Percentiles rank a stretch among this genome's conserved stretches.
phyloP scores from a whole-genome alignment of 257 asterid genomes.

The Fraxinus pennsylvanica region DNA sequence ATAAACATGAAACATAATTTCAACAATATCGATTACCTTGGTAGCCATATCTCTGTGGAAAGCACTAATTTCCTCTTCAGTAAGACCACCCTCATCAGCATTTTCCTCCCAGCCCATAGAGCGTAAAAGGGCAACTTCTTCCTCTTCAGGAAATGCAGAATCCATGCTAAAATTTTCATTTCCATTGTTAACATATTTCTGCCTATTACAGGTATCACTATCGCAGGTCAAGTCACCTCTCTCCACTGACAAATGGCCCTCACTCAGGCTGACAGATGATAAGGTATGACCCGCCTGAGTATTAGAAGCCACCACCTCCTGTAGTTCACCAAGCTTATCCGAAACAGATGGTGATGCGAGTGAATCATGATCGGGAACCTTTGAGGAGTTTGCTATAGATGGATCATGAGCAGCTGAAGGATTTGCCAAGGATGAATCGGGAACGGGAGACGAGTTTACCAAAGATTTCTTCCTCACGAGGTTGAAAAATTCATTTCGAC shows the following conservation, averaged over 20 bases:
- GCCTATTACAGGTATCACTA: slow-evolving; percentile 27
- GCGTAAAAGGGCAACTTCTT: slow-evolving; percentile 83
- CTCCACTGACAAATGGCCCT: slow-evolving; percentile 26
- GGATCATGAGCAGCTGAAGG: slow-evolving; percentile 31
- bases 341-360: slow-evolving; percentile 36
- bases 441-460: slow-evolving; percentile 27
- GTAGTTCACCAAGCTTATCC: slow-evolving; percentile 40
- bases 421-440: slow-evolving; percentile 1
- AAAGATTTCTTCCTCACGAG: slow-evolving; percentile 73
- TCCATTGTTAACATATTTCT: slow-evolving; percentile 38
- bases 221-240: slow-evolving; percentile 31
- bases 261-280: slow-evolving; percentile 33
- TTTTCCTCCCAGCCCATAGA: slow-evolving; percentile 95
- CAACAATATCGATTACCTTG: slow-evolving; percentile 46
- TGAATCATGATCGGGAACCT: slow-evolving; percentile 30
- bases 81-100: slow-evolving; percentile 77
- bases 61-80: slow-evolving; percentile 89
- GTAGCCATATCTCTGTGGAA: slow-evolving; percentile 52
- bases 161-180: slow-evolving; percentile 40
- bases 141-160: slow-evolving; percentile 69
- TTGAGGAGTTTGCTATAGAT: slow-evolving; percentile 24
- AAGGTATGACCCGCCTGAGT: slow-evolving; percentile 38
- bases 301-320: slow-evolving; percentile 32
- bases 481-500: slow-evolving; percentile 83
- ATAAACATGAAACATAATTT: background rate